Evolutionary conservation across 768 basidiomycete genomes (phyloP).

Genomic region (Phylloporus scabripes): DNA sequence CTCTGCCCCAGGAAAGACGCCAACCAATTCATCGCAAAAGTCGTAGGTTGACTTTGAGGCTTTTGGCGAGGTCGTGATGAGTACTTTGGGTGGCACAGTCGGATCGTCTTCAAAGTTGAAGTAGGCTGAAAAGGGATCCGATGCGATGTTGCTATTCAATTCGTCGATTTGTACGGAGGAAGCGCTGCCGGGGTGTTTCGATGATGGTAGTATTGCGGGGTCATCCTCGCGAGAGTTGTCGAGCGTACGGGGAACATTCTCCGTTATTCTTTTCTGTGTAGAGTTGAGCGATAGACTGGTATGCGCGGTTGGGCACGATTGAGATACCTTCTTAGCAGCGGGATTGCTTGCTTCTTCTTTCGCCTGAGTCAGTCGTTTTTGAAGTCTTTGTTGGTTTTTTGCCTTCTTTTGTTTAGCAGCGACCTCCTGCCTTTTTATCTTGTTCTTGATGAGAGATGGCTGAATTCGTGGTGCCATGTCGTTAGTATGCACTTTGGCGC

Average conservation of each 20-base stretch:
- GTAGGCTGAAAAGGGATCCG: conserved; percentile 74
- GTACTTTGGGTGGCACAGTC: conserved; percentile 72
- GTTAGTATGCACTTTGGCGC: neutral
- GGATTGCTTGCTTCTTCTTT: conserved; percentile 76
- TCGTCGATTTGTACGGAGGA: conserved; percentile 49
- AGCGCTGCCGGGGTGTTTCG: conserved; percentile 22
- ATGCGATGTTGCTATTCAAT: conserved; percentile 59
- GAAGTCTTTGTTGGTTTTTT: conserved; percentile 76
- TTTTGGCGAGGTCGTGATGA: conserved; percentile 87
- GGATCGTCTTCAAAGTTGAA: conserved; percentile 66
- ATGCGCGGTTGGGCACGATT: neutral
- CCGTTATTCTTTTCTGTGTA: conserved; percentile 67
- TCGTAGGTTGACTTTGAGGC: conserved; percentile 87
- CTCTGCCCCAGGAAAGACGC: conserved; percentile 88
- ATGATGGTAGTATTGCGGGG: conserved; percentile 38
- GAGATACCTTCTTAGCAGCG: conserved; percentile 65
- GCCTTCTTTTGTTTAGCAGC: conserved; percentile 67
- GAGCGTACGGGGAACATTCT: conserved; percentile 86
- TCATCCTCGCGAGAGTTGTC: conserved; percentile 91
- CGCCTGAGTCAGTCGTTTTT: conserved; percentile 69
- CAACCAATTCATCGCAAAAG: conserved; percentile 88
- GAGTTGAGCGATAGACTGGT: neutral
- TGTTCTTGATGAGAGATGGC: conserved; percentile 76
- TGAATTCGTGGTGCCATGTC: conserved; percentile 58
- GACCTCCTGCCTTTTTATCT: conserved; percentile 79